Conservation (phyloP, 495 filamentous ascomycete genomes). For the Tuber borchii region DNA sequence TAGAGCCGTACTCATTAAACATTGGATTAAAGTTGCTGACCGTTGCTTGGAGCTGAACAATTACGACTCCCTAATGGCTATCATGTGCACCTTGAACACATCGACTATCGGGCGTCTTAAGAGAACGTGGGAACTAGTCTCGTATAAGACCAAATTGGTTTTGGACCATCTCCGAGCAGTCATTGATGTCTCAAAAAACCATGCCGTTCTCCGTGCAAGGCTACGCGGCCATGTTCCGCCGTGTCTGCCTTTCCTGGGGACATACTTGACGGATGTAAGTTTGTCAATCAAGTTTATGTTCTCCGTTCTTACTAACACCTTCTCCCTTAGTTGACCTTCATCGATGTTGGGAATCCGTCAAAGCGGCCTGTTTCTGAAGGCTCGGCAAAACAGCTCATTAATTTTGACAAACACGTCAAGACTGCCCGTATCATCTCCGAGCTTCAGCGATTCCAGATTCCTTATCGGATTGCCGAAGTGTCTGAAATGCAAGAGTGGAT, state of each 20-base stretch:
- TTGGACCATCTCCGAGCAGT: constrained; percentile 71
- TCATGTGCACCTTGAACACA: constrained; percentile 85
- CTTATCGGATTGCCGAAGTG: constrained; percentile 76
- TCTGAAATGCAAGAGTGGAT: constrained; percentile 94
- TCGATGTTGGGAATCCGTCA: constrained; percentile 87
- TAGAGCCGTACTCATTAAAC: constrained; percentile 84
- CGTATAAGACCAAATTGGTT: constrained; percentile 71
- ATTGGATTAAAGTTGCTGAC: constrained; percentile 94
- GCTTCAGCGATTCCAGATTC: constrained; percentile 93
- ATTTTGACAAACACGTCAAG: constrained; percentile 95
- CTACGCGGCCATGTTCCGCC: constrained; percentile 85
- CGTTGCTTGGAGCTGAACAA: constrained; percentile 86
- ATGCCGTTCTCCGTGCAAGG: constrained; percentile 78
- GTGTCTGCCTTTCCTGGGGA: constrained; percentile 93
- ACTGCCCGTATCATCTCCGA: constrained; percentile 94
- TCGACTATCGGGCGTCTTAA: constrained; percentile 87
- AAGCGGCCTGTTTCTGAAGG: constrained; percentile 56
- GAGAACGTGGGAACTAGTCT: constrained; percentile 88
- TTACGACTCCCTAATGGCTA: constrained; percentile 94
- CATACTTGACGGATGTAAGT: constrained; percentile 78
- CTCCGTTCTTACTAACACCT: constrained; percentile 2
- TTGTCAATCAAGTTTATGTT: constrained; percentile 35
- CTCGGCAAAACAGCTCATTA: constrained; percentile 62
- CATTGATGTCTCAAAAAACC: constrained; percentile 84
- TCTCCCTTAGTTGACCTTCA: constrained; percentile 57